Conservation (phyloP, 1,139 yeast genomes). For the Yamadazyma spencermartinsiae region DNA sequence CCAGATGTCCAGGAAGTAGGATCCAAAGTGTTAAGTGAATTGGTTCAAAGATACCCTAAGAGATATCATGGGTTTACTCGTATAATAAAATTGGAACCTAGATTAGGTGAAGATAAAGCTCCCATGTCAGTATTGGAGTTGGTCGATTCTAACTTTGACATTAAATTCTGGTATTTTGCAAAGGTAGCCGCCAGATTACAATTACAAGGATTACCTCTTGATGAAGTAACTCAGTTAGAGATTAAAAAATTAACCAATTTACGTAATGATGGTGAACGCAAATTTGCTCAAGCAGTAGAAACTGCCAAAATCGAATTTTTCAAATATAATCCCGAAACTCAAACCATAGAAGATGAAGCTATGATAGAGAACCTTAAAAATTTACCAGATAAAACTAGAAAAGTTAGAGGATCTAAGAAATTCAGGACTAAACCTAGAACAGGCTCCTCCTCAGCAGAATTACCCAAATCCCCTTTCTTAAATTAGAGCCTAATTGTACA, state of each 20-base stretch:
- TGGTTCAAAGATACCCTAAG: constrained; percentile 60
- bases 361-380: constrained; percentile 33
- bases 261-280: constrained; percentile 50
- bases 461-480: constrained; percentile 40
- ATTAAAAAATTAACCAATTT: constrained; percentile 50
- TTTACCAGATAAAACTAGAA: constrained; percentile 30
- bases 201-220: constrained; percentile 62
- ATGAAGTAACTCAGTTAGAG: constrained; percentile 58
- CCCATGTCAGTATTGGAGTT: constrained; percentile 88
- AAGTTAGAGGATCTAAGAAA: constrained; percentile 37
- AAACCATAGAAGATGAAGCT: constrained; percentile 24
- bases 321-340: constrained; percentile 28
- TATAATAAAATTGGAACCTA: constrained; percentile 77
- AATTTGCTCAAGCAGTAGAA: constrained; percentile 64
- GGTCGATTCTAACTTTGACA: constrained; percentile 73
- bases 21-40: constrained; percentile 62
- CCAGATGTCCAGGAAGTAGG: constrained; percentile 43
- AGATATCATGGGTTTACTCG: constrained; percentile 87
- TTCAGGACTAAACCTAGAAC: constrained; percentile 34
- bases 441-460: constrained; percentile 12
- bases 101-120: constrained; percentile 84
- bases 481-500: constrained; percentile 2
- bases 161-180: constrained; percentile 77
- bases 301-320: constrained; percentile 62
- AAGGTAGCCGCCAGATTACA: constrained; percentile 78